phyloP scores from a whole-genome alignment of 441 rosid genomes.

The Bocquillonia castaneifolia region DNA sequence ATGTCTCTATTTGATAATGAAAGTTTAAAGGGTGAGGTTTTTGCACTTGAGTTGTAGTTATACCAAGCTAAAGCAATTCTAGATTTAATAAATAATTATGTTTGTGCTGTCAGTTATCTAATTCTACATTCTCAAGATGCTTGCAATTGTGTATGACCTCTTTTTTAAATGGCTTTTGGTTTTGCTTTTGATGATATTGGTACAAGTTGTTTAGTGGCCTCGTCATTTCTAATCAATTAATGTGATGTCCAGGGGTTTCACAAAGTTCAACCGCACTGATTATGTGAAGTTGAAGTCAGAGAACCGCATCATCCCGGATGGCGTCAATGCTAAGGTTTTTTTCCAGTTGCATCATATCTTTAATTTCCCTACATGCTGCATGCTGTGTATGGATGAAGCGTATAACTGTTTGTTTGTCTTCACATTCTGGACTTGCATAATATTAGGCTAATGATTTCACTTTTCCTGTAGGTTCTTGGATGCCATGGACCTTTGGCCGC shows the following conservation, averaged over 20 bases:
- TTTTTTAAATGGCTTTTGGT: no score
- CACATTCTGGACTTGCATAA: not conserved
- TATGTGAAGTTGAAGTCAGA: constrained; percentile 61
- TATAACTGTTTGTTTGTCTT: not conserved
- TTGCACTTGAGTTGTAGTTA: no score
- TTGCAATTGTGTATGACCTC: no score
- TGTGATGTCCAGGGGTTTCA: constrained; percentile 66
- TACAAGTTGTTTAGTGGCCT: no score
- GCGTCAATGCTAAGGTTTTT: constrained; percentile 85
- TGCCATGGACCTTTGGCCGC: constrained; percentile 60
- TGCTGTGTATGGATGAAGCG: not conserved
- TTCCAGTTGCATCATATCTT: not conserved
- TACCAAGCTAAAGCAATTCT: no score
- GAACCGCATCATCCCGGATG: constrained; percentile 68
- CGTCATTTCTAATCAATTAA: no score
- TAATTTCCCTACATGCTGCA: not conserved
- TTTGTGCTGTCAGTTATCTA: no score
- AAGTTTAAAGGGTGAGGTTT: no score
- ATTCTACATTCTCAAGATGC: no score
- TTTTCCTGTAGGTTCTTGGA: constrained; percentile 50
- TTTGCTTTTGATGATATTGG: no score
- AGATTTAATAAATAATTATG: no score
- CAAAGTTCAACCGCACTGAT: constrained; percentile 71
- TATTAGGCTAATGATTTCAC: not conserved
- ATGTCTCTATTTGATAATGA: no score